Conservation (phyloP, 371 early-diverging fungal genomes). For the Rhizomucor miehei region DNA sequence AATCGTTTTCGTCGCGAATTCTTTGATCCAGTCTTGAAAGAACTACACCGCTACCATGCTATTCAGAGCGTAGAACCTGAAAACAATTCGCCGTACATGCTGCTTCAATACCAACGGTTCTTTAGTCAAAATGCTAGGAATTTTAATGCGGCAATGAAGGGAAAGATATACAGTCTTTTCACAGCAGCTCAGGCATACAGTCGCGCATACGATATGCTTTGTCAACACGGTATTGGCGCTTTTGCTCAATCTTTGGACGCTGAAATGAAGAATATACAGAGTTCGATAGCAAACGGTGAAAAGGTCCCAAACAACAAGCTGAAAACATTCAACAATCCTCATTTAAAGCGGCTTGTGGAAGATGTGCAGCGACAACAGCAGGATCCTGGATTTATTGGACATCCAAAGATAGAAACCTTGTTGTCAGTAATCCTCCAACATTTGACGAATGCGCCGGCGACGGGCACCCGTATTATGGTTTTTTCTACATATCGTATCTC, state of each 20-base stretch:
- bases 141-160: slow-evolving; percentile 19
- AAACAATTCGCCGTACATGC: slow-evolving; percentile 36
- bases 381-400: slow-evolving; percentile 60
- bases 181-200: slow-evolving; percentile 34
- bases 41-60: slow-evolving; percentile 44
- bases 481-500: slow-evolving; percentile 87
- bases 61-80: slow-evolving; percentile 39
- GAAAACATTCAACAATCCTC: slow-evolving; percentile 13
- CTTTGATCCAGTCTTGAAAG: slow-evolving; percentile 43
- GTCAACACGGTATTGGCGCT: slow-evolving; percentile 60
- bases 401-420: slow-evolving; percentile 82
- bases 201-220: slow-evolving; percentile 54
- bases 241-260: slow-evolving; percentile 52
- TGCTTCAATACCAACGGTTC: slow-evolving; percentile 42
- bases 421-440: slow-evolving; percentile 65
- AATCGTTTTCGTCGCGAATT: slow-evolving; percentile 30
- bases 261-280: slow-evolving; percentile 3
- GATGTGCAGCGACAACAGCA: slow-evolving; percentile 17
- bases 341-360: slow-evolving; percentile 15
- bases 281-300: slow-evolving; percentile 18
- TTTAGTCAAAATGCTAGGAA: slow-evolving; percentile 33
- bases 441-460: slow-evolving; percentile 32
- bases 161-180: slow-evolving; percentile 39
- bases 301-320: slow-evolving; percentile 14
- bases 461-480: slow-evolving; percentile 75